Conservation (phyloP, 345 rosid genomes). For the Balakata baccata region DNA sequence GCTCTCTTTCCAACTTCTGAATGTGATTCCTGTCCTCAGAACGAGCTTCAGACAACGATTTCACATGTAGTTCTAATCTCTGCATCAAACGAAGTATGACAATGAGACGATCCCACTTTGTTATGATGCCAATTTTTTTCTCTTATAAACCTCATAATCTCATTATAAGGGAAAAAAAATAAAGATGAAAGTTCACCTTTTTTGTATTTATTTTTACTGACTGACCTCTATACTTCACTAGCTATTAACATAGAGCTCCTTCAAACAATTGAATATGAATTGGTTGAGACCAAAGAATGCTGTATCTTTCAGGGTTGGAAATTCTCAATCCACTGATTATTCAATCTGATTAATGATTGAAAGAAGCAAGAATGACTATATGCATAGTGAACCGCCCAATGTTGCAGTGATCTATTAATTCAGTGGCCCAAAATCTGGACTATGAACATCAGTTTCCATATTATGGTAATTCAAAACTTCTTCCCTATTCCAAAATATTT, state of each 20-base stretch:
- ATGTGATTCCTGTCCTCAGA: slow-evolving; percentile 52
- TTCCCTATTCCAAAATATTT: too few species aligned
- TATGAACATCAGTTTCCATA: too few species aligned
- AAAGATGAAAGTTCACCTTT: neutral
- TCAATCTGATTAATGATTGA: too few species aligned
- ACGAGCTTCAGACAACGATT: slow-evolving; percentile 59
- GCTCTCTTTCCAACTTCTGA: slow-evolving; percentile 62
- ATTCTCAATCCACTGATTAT: too few species aligned
- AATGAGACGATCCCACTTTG: neutral
- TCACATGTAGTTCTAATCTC: slow-evolving; percentile 57
- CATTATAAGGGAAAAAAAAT: neutral
- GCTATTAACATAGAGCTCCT: neutral
- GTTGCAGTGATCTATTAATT: too few species aligned
- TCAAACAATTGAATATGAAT: neutral
- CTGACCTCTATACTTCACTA: neutral
- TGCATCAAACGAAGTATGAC: slow-evolving; percentile 27
- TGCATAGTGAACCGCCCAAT: too few species aligned
- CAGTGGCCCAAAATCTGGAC: too few species aligned
- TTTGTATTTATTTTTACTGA: neutral
- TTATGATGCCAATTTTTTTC: neutral
- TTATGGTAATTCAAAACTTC: too few species aligned
- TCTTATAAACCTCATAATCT: neutral
- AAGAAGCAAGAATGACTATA: too few species aligned
- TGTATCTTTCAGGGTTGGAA: too few species aligned
- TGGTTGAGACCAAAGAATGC: neutral